A percentile compares a stretch with the other conserved stretches of the same genome.
These are phyloP conservation scores for Podospora bellae-mahoneyi DNA, from an alignment of 495 filamentous ascomycete species.

Conservation along the genomic window DNA sequence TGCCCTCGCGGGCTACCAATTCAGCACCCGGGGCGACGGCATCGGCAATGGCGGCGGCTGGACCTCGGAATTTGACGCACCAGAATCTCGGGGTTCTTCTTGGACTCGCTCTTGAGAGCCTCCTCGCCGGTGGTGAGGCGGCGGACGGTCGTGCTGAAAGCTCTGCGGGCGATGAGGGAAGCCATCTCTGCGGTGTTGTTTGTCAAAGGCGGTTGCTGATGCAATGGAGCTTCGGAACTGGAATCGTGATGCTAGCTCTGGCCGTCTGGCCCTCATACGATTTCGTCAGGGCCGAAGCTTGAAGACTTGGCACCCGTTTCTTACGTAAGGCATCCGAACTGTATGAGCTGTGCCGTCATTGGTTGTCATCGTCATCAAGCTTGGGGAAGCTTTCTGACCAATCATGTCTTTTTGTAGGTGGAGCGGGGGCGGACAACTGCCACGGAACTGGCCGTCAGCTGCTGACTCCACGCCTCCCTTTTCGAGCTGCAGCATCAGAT, in stretches of 20 bases:
- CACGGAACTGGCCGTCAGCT: not conserved
- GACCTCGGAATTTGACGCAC: slow-evolving; percentile 35
- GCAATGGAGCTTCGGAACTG: slow-evolving; percentile 17
- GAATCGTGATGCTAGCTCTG: slow-evolving; percentile 18
- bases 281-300: slow-evolving; percentile 21
- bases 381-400: not conserved
- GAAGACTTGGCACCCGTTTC: slow-evolving; percentile 11
- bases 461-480: not conserved
- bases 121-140: slow-evolving; percentile 41
- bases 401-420: not conserved
- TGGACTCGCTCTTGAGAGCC: slow-evolving; percentile 46
- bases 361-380: not conserved
- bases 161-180: slow-evolving; percentile 46
- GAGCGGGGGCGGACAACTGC: not conserved
- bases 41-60: slow-evolving; percentile 3
- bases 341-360: not conserved
- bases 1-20: not conserved
- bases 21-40: not conserved
- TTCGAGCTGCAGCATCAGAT: not conserved
- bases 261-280: slow-evolving; percentile 20
- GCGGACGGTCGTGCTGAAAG: slow-evolving; percentile 46
- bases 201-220: slow-evolving; percentile 15
- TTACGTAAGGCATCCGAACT: slow-evolving; percentile 19
- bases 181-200: slow-evolving; percentile 39
- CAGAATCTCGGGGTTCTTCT: slow-evolving; percentile 53